A percentile compares a stretch with the other conserved stretches of the same genome.
These are phyloP conservation scores for Sphaerostilbella broomeana DNA, from an alignment of 2,329 filamentous ascomycete genomes.

Conservation along the genomic window DNA sequence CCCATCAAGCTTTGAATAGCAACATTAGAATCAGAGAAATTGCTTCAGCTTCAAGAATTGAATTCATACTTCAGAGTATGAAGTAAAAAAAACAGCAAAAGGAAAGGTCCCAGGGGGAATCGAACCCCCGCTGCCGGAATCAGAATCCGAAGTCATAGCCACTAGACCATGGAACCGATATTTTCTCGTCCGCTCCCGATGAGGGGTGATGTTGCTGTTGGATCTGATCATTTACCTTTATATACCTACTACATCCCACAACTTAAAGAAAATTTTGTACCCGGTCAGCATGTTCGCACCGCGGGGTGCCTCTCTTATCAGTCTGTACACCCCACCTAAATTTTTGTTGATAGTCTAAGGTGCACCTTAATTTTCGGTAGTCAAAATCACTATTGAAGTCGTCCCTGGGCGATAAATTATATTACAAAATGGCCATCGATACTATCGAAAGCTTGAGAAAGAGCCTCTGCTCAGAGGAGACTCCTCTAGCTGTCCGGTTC, in stretches of 20 bases:
- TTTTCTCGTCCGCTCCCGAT: too few relatives aligned
- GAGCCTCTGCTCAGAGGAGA: constrained; percentile 71
- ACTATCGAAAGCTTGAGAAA: constrained; percentile 62
- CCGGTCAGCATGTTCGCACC: too few relatives aligned
- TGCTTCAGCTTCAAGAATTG: too few relatives aligned
- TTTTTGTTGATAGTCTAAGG: constrained; percentile 23
- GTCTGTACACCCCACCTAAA: constrained; percentile 29
- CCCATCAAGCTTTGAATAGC: too few relatives aligned
- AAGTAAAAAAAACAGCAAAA: constrained; percentile 10
- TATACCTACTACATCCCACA: too few relatives aligned
- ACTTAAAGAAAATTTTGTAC: too few relatives aligned
- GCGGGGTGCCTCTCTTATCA: constrained; percentile 16
- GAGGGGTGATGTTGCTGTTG: not conserved
- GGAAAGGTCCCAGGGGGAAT: constrained; percentile 29
- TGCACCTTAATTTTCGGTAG: constrained; percentile 3
- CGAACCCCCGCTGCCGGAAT: constrained; percentile 33
- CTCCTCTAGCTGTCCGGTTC: constrained; percentile 82
- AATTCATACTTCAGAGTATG: not conserved
- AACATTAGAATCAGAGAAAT: too few relatives aligned
- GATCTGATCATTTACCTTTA: too few relatives aligned
- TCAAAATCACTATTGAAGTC: constrained; percentile 3
- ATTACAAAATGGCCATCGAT: constrained; percentile 21
- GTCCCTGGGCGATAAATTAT: constrained; percentile 1
- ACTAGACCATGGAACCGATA: constrained; percentile 31
- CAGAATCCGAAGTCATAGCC: constrained; percentile 33